Conservation (phyloP, 2,329 filamentous ascomycete genomes). For the Xylaria sp. region DNA sequence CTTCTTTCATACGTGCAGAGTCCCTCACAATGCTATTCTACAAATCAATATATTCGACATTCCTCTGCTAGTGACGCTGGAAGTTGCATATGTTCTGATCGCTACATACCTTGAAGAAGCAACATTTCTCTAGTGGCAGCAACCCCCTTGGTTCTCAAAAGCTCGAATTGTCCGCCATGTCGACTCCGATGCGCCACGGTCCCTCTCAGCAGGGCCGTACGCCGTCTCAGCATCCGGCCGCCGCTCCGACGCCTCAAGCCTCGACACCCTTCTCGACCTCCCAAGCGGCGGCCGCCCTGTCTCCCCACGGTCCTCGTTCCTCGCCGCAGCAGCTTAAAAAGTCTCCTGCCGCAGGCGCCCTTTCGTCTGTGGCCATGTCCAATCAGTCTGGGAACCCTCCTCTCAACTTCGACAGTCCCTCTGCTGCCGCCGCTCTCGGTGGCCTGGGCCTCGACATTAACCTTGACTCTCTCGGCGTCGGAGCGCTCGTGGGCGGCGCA, state of each 20-base stretch:
- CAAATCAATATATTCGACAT: not conserved
- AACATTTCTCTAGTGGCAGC: not conserved
- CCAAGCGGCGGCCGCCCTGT: conserved; percentile 67
- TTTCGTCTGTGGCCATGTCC: conserved; percentile 59
- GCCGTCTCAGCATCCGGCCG: conserved; percentile 60
- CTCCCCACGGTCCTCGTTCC: conserved; percentile 65
- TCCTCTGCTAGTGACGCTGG: not conserved
- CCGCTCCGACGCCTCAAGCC: conserved; percentile 71
- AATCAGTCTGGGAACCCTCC: conserved; percentile 58
- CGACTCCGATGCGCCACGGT: conserved; percentile 52
- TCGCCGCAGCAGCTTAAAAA: conserved; percentile 74
- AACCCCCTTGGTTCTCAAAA: not conserved
- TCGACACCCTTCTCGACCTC: conserved; percentile 73
- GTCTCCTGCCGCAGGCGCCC: conserved; percentile 63
- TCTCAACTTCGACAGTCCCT: conserved; percentile 73
- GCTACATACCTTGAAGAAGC: not conserved
- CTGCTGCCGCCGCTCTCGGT: conserved; percentile 70
- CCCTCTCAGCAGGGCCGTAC: conserved; percentile 64
- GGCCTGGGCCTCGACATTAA: conserved; percentile 67
- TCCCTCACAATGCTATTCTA: not conserved
- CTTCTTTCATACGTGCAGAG: not conserved
- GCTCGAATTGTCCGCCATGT: conserved; percentile 43
- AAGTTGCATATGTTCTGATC: not conserved
- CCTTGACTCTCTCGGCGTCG: conserved; percentile 63
- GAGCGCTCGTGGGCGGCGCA: conserved; percentile 57